Base-by-base conservation (phyloP, 495 filamentous ascomycete species). In the Xylaria bambusicola region DNA sequence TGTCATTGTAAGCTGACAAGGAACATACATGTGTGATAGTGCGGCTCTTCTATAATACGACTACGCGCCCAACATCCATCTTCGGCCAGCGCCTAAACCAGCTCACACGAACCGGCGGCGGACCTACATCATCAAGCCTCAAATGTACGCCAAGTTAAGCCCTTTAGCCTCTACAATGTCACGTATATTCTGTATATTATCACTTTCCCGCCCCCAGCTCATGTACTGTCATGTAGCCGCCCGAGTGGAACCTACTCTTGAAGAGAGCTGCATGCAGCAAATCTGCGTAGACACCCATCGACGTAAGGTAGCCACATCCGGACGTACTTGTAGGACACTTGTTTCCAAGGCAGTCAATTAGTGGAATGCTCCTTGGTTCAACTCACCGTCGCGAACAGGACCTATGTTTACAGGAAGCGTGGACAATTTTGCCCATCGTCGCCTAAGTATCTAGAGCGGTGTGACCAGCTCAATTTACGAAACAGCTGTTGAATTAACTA, bases 31-130 rank as follows among this genome's bases (percentile, higher is more conserved):
- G 35, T n/a, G 52, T 55, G 40, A 45, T 55, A 55, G 23, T 55
- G 52, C 52, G 52, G 52, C 52, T 55, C 52, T 55, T 55, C 40
- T 44, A 55, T 55, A 45, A 55, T 55, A 26, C 52, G 20, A 55
- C 52, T 55, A 55, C 52, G 38, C 41, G 41, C 52, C 40, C 27
- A 42, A 46, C 40, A 15, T 46, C 41, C 17, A 56, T 47, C 41
- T 17, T 26, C 31, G 21, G 29, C 53, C 29, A 26, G 53, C 42
- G 31, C 31, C 33, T 27, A 17, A 23, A 38, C 42, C 53, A 33
- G 18, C n/a, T 17, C 27, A n/a, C 42, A 33, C 27, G 53, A 33
- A 35, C 42, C 27, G 31, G 44, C 18, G 29, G 44, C 12, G 15
- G 23, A 24, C 26, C 41, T 56, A 48, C 44, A 56, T 48, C 53